Conservation (phyloP, 202 grass and related monocot species). For the Elaeis oleifera region DNA sequence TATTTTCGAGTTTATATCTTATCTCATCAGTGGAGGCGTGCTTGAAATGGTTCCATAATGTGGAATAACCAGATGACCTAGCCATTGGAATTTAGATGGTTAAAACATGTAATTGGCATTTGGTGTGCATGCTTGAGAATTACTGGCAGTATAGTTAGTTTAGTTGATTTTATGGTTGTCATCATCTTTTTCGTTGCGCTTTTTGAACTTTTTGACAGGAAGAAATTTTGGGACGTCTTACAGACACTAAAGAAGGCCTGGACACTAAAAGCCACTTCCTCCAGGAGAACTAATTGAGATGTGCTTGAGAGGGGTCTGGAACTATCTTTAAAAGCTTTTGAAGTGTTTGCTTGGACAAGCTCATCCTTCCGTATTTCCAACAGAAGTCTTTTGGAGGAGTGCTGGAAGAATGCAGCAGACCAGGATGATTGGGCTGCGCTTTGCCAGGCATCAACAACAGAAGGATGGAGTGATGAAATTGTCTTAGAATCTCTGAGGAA, state of each 20-base stretch:
- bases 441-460: constrained; percentile 43
- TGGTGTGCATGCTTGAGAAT: too few species aligned
- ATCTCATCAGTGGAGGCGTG: too few species aligned
- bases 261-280: constrained; percentile 36
- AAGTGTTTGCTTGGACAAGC: constrained; percentile 82
- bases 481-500: constrained; percentile 41
- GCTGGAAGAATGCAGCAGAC: constrained; percentile 70
- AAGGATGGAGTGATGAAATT: constrained; percentile 76
- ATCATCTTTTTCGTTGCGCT: not conserved
- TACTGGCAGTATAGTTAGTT: too few species aligned
- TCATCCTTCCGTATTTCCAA: constrained; percentile 77
- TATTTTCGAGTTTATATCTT: too few species aligned
- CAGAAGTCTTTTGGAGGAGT: constrained; percentile 63
- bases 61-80: too few species aligned
- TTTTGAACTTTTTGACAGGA: constrained; percentile 42
- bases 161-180: too few species aligned
- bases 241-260: constrained; percentile 32
- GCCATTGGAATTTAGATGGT: too few species aligned
- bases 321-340: constrained; percentile 83
- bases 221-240: constrained; percentile 53
- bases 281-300: constrained; percentile 73
- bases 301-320: constrained; percentile 56
- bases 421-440: constrained; percentile 77
- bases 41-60: too few species aligned
- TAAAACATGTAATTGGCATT: too few species aligned